Evolutionary conservation across 768 basidiomycete species (phyloP).

Genomic region (Podaxis rugospora): DNA sequence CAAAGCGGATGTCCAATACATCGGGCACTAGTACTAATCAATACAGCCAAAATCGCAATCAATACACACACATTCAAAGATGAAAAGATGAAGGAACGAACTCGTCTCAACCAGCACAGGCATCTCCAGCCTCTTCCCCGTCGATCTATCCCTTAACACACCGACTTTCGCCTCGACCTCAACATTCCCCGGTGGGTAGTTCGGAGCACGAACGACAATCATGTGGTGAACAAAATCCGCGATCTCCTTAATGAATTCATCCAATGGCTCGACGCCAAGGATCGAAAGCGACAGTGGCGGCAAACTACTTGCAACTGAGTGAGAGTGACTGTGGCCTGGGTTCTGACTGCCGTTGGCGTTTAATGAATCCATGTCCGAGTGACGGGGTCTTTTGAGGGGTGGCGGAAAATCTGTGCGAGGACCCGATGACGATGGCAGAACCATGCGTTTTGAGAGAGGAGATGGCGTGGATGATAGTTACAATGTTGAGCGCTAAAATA

Average conservation of each 20-base stretch:
- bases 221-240: constrained; percentile 84
- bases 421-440: not conserved
- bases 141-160: constrained; percentile 52
- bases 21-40: constrained; percentile 64
- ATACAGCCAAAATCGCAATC: not conserved
- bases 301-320: constrained; percentile 19
- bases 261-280: constrained; percentile 84
- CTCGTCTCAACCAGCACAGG: constrained; percentile 85
- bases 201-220: constrained; percentile 52
- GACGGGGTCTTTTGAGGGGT: not conserved
- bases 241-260: constrained; percentile 90
- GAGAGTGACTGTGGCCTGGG: not conserved
- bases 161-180: constrained; percentile 95
- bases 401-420: constrained; percentile 1
- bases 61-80: not conserved
- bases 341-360: constrained; percentile 3
- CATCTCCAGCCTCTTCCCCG: constrained; percentile 55
- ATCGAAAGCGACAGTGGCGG: constrained; percentile 76
- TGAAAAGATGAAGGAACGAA: constrained; percentile 35
- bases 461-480: not conserved
- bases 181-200: constrained; percentile 41
- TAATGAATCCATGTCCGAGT: constrained; percentile 1
- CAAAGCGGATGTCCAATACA: constrained; percentile 65
- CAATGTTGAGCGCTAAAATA: not conserved
- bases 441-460: constrained; percentile 1